Base-by-base conservation (phyloP, 768 basidiomycete species). In the Calvatia gigantea region DNA sequence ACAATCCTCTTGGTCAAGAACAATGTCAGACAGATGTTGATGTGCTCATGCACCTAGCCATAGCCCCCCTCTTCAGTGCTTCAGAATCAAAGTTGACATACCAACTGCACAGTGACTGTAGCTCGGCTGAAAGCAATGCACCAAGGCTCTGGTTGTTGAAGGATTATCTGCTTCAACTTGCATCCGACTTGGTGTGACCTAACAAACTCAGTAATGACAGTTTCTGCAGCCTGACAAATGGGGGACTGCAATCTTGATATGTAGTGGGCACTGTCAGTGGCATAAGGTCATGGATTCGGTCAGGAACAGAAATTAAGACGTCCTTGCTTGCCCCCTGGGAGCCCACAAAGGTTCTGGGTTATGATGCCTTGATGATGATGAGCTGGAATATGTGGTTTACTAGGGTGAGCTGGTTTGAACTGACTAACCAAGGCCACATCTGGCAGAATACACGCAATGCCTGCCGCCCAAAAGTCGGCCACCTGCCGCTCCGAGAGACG, bases 301-400 rank as follows among this genome's bases (percentile, higher is more conserved):
- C 80, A 1, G 79, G 78, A 5, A 73, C 74, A 1, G 75, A 75
- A 2, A 73, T 74, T 39, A 82, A 67, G n/a, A 82, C 68, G 6
- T 76, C 80, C 43, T 68, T 82, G 0, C 81, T 1, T 73, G 73
- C 0, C 80, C 81, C 29, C 80, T 70, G 50, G 83, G 61, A 0
- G 82, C 80, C 75, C 78, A 83, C 65, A 79, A 83, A 3, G 82
- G 70, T 52, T 82, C 77, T 3, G 66, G 9, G 55, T 81, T 67
- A 32, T 70, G 67, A 59, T 73, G 81, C 69, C 4, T 71, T 75
- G 2, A 83, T 75, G 1, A 79, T 59, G 0, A 64, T 71, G 54
- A 81, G 75, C 55, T 83, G 68, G 8, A 80, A 48, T 9, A 70
- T 72, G 29, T 79, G 78, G 65, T 80, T 79, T 25, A 78, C 75